A percentile compares a stretch with the other conserved stretches of the same genome.
These are phyloP conservation scores for Ricinus communis DNA, from an alignment of 345 rosid species.

Conservation along the genomic window DNA sequence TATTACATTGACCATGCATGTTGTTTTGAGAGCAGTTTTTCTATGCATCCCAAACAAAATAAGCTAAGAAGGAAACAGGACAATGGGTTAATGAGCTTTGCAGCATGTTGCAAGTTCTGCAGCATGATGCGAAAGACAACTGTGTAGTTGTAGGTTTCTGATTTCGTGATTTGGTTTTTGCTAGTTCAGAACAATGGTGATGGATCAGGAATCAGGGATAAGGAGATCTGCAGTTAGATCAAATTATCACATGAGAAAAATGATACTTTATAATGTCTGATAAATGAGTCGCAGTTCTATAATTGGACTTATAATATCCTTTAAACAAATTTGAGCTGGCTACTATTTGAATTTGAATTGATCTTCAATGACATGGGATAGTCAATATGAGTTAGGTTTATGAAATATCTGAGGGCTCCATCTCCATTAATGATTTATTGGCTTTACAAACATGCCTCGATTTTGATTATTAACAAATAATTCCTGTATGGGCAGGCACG, in stretches of 20 bases:
- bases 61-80: not conserved
- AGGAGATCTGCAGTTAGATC: not conserved
- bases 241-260: not conserved
- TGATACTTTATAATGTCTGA: not conserved
- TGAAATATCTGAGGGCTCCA: not conserved
- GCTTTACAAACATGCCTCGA: conserved; percentile 7
- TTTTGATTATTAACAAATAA: not conserved
- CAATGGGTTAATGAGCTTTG: not conserved
- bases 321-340: not conserved
- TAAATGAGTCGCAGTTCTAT: not conserved
- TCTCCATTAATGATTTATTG: not conserved
- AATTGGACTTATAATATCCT: not conserved
- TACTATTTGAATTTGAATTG: not conserved
- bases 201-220: not conserved
- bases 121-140: not conserved
- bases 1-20: not conserved
- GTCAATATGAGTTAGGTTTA: not conserved
- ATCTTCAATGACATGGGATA: not conserved
- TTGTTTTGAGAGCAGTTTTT: not conserved
- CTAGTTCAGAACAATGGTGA: not conserved
- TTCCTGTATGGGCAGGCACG: conserved; percentile 54
- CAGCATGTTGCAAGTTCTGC: not conserved
- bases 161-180: not conserved
- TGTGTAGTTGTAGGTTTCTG: not conserved
- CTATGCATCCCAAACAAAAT: not conserved